Evolutionary conservation across 805 yeast species (phyloP), one percentile per base, ranked within the genome.

Genomic region (Kodamaea leandrae): DNA sequence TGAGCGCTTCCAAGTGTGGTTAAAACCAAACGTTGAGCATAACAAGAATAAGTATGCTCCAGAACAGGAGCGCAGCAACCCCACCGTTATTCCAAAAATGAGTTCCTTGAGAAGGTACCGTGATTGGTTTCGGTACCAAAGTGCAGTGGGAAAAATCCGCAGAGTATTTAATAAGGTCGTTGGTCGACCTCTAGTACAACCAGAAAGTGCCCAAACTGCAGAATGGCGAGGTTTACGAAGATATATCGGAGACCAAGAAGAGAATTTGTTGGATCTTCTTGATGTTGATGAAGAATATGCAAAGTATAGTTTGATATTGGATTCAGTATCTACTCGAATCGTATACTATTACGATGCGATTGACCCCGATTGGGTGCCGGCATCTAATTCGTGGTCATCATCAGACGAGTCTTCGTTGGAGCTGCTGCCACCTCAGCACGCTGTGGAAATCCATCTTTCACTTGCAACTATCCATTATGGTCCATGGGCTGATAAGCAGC

Each of bases 401-500:
- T 83, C 29, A 8, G 36, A 34, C 12, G 19, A 18, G 8, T 14
- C 33, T 5, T n/a, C 13, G 3, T 10, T 3, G 9, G 26, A 39
- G 14, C 23, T 18, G 9, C 20, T 20, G 7, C 23, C 27, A 6
- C 74, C 74, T 0, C 61, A 61, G 32, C 62, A 57, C 55, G 90
- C 90, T 0, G 50, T 83, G 6, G 83, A 83, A 39, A 38, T 90
- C 6, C 69, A 68, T 10, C 48, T 87, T 2, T 69, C 75, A 2
- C 74, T 76, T 41, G 80, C 88, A 0, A 80, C 86, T 0, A 63
- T 88, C 1, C 83, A 83, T 50, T 90, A 87, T 55, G 99, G 99
- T 0, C 96, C 99, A 0, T 91, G 97, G 96, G 86, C 96, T 0
- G 95, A 93, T 44, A 78, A 91, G 26, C 95, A 93, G 58, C 60